phyloP scores from a whole-genome alignment of 805 yeast genomes.

The Debaryomyces tyrocola region DNA sequence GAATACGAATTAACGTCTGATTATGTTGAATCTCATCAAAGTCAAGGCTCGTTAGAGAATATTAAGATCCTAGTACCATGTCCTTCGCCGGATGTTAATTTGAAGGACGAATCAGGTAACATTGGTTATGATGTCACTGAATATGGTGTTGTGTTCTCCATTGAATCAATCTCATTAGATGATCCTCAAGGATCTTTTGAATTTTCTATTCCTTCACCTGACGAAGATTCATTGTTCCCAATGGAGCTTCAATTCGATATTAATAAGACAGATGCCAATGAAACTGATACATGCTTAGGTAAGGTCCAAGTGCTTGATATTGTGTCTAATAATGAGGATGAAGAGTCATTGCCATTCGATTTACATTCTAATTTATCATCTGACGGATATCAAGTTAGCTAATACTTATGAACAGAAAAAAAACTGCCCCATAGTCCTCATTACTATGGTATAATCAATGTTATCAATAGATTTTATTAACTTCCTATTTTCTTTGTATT shows the following conservation, averaged over 20 bases:
- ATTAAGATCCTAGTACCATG: slow-evolving; percentile 65
- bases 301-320: slow-evolving; percentile 64
- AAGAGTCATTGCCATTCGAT: slow-evolving; percentile 67
- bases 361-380: slow-evolving; percentile 55
- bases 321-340: slow-evolving; percentile 49
- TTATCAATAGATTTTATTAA: no score
- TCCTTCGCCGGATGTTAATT: slow-evolving; percentile 53
- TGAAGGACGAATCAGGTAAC: slow-evolving; percentile 50
- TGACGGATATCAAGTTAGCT: slow-evolving; percentile 53
- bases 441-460: no score
- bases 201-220: slow-evolving; percentile 68
- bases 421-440: no score
- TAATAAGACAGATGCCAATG: slow-evolving; percentile 43
- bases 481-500: no score
- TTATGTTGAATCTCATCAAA: slow-evolving; percentile 26
- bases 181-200: slow-evolving; percentile 73
- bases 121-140: slow-evolving; percentile 58
- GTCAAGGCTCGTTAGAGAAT: slow-evolving; percentile 48
- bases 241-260: slow-evolving; percentile 66
- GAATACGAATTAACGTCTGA: slow-evolving; percentile 75
- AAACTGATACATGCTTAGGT: slow-evolving; percentile 53
- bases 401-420: no score
- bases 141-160: slow-evolving; percentile 67
- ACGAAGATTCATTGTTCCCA: slow-evolving; percentile 88
- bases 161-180: slow-evolving; percentile 54